These are phyloP conservation scores for Dryas alaskensis DNA, from an alignment of 306 rosid species.

Conservation along the genomic window DNA sequence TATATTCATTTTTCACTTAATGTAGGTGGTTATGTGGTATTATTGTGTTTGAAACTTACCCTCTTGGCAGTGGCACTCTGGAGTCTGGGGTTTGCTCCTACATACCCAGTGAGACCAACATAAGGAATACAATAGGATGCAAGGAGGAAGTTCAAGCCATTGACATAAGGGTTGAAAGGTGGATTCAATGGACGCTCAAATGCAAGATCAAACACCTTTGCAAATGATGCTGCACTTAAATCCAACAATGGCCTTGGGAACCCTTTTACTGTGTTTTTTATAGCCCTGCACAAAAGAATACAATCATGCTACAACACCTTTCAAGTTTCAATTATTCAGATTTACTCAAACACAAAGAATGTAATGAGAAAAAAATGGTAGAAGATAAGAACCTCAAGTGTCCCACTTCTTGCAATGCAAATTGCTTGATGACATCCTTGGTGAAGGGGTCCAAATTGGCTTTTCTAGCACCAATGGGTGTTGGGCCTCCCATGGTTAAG, in stretches of 20 bases:
- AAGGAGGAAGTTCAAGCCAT: constrained; percentile 52
- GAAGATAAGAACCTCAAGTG: constrained; percentile 49
- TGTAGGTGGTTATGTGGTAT: no score
- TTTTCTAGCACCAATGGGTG: constrained; percentile 53
- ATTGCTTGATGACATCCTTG: constrained; percentile 46
- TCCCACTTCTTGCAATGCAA: constrained; percentile 68
- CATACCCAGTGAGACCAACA: constrained; percentile 89
- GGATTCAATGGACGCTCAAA: constrained; percentile 47
- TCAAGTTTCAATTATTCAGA: no score
- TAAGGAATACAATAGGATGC: constrained; percentile 75
- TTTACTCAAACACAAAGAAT: background rate
- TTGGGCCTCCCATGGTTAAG: constrained; percentile 49
- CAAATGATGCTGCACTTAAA: constrained; percentile 51
- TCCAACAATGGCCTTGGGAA: constrained; percentile 78
- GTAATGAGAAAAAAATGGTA: background rate
- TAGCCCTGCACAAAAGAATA: constrained; percentile 46
- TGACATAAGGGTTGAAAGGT: constrained; percentile 70
- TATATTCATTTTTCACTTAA: no score
- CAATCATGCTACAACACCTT: background rate
- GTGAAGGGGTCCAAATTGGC: constrained; percentile 35
- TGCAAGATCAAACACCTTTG: constrained; percentile 46
- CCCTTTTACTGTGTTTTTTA: constrained; percentile 46
- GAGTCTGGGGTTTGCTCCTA: constrained; percentile 58
- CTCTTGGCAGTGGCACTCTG: constrained; percentile 30
- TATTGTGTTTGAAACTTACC: constrained; percentile 34